Evolutionary conservation across 2,329 filamentous ascomycete species (phyloP), one percentile per base, ranked within the genome.

Genomic region (Apiospora kogelbergensis): DNA sequence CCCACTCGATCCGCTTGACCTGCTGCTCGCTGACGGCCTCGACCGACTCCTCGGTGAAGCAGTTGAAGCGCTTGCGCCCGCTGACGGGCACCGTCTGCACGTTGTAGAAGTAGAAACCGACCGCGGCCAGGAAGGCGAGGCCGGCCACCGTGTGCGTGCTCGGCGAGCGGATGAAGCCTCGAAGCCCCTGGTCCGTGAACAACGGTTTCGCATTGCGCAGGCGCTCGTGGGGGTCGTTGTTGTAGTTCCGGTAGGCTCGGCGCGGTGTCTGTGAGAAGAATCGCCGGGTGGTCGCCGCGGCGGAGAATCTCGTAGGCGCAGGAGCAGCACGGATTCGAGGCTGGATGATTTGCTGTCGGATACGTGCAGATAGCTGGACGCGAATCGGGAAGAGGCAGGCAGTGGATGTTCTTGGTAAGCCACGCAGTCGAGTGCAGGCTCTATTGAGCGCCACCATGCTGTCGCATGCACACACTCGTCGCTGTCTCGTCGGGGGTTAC

Each of bases 11-110:
- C 68, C 85, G 80, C 71, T 85, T 80, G 74, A 90, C 89, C 75
- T 89, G 83, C 68, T 84, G 78, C 68, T 84, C 77, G n/a, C 84
- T 85, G 41, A 88, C 80, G 67, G 80, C 76, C 65, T 86, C 84
- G 67, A 93, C 89, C 6, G 83, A 78, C 26, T 83, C 82, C 7
- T 88, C 82, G 44, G 82, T 83, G 70, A 90, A 86, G 76, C 89
- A 88, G 78, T 94, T 95, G 85, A 95, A 95, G 44, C 93, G 86
- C 74, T 84, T 84, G 10, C 93, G 87, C 0, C 91, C 90, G 6
- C 89, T 91, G 7, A 94, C 86, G 1, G 92, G 92, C 17, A 95
- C 92, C 41, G 86, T 87, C 78, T 95, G 90, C 53, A 93, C 82
- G 76, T 94, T 91, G 76, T 81, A 84, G 68, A 89, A 82, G 81